These are phyloP conservation scores for Primulina tabacum DNA, from an alignment of 257 asterid species.

Conservation along the genomic window DNA sequence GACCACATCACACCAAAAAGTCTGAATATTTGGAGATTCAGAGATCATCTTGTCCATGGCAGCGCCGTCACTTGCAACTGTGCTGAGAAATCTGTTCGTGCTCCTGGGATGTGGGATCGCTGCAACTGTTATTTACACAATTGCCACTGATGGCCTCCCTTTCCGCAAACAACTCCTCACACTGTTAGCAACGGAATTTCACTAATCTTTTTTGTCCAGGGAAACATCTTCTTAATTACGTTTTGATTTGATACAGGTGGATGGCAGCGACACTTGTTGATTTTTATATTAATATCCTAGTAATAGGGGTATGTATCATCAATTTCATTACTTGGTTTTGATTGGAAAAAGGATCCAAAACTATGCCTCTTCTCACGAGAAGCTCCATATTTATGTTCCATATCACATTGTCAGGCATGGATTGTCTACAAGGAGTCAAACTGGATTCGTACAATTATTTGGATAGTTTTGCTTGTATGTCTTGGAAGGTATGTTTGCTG, in stretches of 20 bases:
- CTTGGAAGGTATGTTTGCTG: constrained; percentile 61
- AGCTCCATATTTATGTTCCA: neutral
- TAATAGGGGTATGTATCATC: constrained; percentile 42
- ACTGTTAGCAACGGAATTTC: constrained; percentile 43
- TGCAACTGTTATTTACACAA: constrained; percentile 55
- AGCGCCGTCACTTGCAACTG: constrained; percentile 38
- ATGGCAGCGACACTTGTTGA: constrained; percentile 71
- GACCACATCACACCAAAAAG: no score
- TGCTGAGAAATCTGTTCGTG: constrained; percentile 47
- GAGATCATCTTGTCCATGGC: constrained; percentile 32
- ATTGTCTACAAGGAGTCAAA: constrained; percentile 61
- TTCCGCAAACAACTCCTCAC: constrained; percentile 73
- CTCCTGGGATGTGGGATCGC: constrained; percentile 53
- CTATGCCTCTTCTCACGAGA: no score
- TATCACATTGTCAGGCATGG: constrained; percentile 58
- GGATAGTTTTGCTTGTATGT: constrained; percentile 61
- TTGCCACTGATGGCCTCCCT: constrained; percentile 67
- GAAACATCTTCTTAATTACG: no score
- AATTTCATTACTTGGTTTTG: no score
- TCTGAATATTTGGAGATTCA: no score
- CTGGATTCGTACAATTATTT: constrained; percentile 55
- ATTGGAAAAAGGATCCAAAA: neutral
- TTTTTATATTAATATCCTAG: constrained; percentile 56
- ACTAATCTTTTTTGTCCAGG: neutral
- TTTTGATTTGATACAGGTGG: constrained; percentile 57